Base-by-base conservation (phyloP, 2,329 filamentous ascomycete species). In the Penicillium glabrum region DNA sequence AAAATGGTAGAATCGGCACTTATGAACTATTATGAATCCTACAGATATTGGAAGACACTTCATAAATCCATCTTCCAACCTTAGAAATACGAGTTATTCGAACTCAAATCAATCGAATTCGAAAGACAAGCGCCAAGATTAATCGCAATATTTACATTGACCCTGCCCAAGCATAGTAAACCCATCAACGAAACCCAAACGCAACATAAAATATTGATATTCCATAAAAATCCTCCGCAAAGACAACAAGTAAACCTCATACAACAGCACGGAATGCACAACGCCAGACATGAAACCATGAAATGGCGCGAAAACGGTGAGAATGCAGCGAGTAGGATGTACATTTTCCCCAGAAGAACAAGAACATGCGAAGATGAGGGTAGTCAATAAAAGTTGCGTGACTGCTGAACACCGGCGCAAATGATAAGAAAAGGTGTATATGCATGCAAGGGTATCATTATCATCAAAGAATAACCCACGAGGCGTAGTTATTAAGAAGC, bases 401-500 rank as follows among this genome's bases (percentile, higher is more conserved):
- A 53, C 41, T 33, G 24, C 49, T 35, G 14, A 52, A 45, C 50
- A 44, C 50, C 37, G 31, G 8, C n/a, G 46, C 37, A 44, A 54
- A 24, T 41, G 43, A 54, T 35, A 37, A 39, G 37, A 41, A 53
- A 19, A 21, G 27, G 44, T 33, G 39, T 55, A 57, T 56, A 58
- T 58, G 44, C 53, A 59, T 51, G 10, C 37, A 56, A n/a, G 51
- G 35, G 24, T 51, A 55, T 66, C 59, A 58, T 64, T 57, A 64
- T 64, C 60, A 56, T 64, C 47, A 52, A 55, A 56, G 63, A 21
- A 35, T 39, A 41, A 57, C 9, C n/a, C 24, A 31, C 21, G 24
- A 27, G 4, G n/a, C 11, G 19, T 35, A 45, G 7, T 31, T 37
- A 53, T 64, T 66, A 80, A 14, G 67, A 54, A 27, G 88, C 80